A percentile compares a stretch with the other conserved stretches of the same genome.
phyloP scores from a whole-genome alignment of 2,329 filamentous ascomycete genomes.

The Botrytis squamosa region DNA sequence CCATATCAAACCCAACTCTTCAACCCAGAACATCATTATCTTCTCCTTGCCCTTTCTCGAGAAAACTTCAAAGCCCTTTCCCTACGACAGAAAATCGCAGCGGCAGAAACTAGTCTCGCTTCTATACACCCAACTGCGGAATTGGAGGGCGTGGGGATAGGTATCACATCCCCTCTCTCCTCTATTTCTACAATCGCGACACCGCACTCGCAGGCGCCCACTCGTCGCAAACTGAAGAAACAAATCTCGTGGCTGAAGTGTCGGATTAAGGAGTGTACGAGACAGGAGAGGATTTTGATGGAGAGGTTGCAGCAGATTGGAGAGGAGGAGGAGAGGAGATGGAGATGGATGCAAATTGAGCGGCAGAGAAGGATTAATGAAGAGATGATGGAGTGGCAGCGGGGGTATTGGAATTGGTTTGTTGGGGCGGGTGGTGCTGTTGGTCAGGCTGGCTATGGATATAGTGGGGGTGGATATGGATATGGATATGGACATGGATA shows the following conservation, averaged over 20 bases:
- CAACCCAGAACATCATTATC: conserved; percentile 49
- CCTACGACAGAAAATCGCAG: conserved; percentile 44
- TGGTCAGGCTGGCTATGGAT: not conserved
- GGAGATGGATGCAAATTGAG: conserved; percentile 37
- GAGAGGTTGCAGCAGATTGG: conserved; percentile 52
- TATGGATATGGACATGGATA: not conserved
- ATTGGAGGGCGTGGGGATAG: not conserved
- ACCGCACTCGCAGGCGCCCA: not conserved
- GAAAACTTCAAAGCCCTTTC: conserved; percentile 43
- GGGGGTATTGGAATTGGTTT: not conserved
- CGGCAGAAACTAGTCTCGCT: conserved; percentile 40
- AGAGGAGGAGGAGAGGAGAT: conserved; percentile 50
- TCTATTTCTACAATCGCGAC: not conserved
- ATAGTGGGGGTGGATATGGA: not conserved
- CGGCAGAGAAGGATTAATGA: conserved; percentile 1
- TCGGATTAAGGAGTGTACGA: conserved; percentile 46
- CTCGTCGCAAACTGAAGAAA: conserved; percentile 38
- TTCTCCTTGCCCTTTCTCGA: conserved; percentile 44
- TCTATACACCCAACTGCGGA: not conserved
- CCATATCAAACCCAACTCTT: conserved; percentile 29
- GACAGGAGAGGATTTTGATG: conserved; percentile 49
- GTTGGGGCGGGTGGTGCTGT: not conserved
- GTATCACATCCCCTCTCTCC: not conserved
- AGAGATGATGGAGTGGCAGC: not conserved
- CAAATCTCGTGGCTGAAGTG: conserved; percentile 44